Base-by-base conservation (phyloP, 2,329 filamentous ascomycete genomes). In the Pestalotiopsis sp. region DNA sequence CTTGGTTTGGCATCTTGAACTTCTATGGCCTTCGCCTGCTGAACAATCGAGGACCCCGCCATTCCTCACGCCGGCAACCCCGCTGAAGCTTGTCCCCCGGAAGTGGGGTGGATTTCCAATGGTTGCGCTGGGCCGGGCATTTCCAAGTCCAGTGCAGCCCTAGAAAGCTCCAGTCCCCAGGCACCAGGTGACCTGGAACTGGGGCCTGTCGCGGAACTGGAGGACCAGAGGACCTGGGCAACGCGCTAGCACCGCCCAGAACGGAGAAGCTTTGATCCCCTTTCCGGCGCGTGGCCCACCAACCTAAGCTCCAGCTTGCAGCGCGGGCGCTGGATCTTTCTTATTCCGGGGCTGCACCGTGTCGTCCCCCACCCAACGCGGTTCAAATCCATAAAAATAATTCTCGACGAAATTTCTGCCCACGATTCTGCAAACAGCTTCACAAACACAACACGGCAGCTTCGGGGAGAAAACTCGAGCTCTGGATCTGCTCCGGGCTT, bases 331-430 rank as follows among this genome's bases (percentile, higher is more conserved):
- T 68, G 58, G 63, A 66, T 52, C 27, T 36, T 66, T 56, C 52
- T 27, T 67, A 66, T 66, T 69, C 71, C 70, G 71, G 31, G 27
- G 27, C 49, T 58, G 59, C 45, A 27, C 36, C 64, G 56, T 66
- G 20, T 52, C 23, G 45, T 38, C 38, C 14, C 62, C 49, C 45
- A 63, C 38, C 31, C 12, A 25, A 41, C n/a, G 69, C 70, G 67
- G 69, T 71, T 70, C 70, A 70, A 56, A 11, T 58, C 64, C 45
- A 52, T 52, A 52, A 52, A 59, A 66, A 68, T 68, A 68, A 52
- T 69, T 36, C 66, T 14, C 61, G 41, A 58, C 38, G 69, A 71
- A 71, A 66, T 68, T 69, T 71, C 70, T 68, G 69, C 67, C 71
- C 70, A 67, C 61, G 36, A 45, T 49, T 2, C 17, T 64, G 39